A percentile compares a stretch with the other conserved stretches of the same genome.
Conservation (phyloP, 2,329 filamentous ascomycete genomes). For the Colletotrichum sp. region DNA sequence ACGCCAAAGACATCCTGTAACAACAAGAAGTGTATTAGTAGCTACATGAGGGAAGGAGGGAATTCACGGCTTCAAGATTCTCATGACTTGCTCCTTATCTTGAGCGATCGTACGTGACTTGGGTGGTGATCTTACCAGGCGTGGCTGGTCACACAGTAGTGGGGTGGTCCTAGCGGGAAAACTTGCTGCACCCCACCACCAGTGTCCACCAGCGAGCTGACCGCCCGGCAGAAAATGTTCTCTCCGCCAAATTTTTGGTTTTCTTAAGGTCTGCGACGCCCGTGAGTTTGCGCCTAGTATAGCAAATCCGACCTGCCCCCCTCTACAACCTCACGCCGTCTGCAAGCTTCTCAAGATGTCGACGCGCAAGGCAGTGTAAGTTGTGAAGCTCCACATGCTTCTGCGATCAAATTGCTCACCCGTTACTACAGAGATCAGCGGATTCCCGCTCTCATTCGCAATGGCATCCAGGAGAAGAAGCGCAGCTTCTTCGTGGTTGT, state of each 20-base stretch:
- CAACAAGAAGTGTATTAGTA: slow-evolving; percentile 21
- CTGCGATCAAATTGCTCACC: not conserved
- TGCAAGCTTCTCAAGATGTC: slow-evolving; percentile 50
- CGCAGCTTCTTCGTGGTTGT: slow-evolving; percentile 98
- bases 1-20: slow-evolving; percentile 9
- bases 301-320: slow-evolving; percentile 2
- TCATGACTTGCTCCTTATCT: not conserved
- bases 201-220: slow-evolving; percentile 19
- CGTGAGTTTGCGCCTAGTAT: not conserved
- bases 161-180: slow-evolving; percentile 11
- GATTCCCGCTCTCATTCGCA: slow-evolving; percentile 88
- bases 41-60: not conserved
- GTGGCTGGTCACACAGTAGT: not conserved
- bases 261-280: slow-evolving; percentile 23
- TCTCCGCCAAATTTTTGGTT: slow-evolving; percentile 40
- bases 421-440: slow-evolving; percentile 72
- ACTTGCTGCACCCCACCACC: slow-evolving; percentile 11
- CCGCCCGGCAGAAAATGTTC: slow-evolving; percentile 45
- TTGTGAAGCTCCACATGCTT: not conserved
- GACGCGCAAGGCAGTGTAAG: slow-evolving; percentile 60
- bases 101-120: not conserved
- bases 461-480: slow-evolving; percentile 95
- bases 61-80: not conserved
- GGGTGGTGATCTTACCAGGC: not conserved
- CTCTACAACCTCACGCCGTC: not conserved